A percentile compares a stretch with the other conserved stretches of the same genome.
These are phyloP conservation scores for Kluyveromyces siamensis DNA, from an alignment of 805 yeast genomes.

Conservation along the genomic window DNA sequence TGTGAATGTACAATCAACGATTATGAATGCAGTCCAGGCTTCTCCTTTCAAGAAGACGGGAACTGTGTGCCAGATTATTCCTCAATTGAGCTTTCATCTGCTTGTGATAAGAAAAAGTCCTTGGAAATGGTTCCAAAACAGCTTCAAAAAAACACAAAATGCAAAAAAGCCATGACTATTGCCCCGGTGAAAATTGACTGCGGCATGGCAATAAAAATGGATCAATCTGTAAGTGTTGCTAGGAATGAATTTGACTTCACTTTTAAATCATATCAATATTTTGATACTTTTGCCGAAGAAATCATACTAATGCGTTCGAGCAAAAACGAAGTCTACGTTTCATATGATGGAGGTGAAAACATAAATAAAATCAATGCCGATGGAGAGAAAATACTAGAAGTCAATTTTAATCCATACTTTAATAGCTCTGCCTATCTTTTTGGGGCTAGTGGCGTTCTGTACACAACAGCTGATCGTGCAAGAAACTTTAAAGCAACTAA, in stretches of 20 bases:
- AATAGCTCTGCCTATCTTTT: constrained; percentile 29
- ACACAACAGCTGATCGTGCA: constrained; percentile 62
- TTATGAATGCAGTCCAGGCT: constrained; percentile 60
- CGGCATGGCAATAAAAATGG: constrained; percentile 11
- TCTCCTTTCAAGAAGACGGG: constrained; percentile 29
- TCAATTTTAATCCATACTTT: constrained; percentile 48
- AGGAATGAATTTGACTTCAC: constrained; percentile 42
- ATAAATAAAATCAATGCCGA: constrained; percentile 35
- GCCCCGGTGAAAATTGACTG: constrained; percentile 25
- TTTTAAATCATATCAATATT: constrained; percentile 44
- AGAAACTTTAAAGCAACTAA: constrained; percentile 37
- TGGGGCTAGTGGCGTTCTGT: constrained; percentile 42
- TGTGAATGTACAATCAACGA: constrained; percentile 62
- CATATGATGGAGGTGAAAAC: constrained; percentile 58
- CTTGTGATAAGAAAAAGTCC: constrained; percentile 11
- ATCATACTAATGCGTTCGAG: constrained; percentile 54
- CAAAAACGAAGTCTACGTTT: constrained; percentile 45
- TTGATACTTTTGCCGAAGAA: constrained; percentile 43
- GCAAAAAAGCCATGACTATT: constrained; percentile 17
- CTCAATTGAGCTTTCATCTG: constrained; percentile 11
- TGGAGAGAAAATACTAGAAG: constrained; percentile 38
- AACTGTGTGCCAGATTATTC: constrained; percentile 38
- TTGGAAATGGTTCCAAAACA: constrained; percentile 13
- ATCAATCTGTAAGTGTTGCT: constrained; percentile 29
- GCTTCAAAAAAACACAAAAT: constrained; percentile 12